Evolutionary conservation across 345 rosid species (phyloP), one percentile per base, ranked within the genome.

Genomic region (Euclidium syriacum): DNA sequence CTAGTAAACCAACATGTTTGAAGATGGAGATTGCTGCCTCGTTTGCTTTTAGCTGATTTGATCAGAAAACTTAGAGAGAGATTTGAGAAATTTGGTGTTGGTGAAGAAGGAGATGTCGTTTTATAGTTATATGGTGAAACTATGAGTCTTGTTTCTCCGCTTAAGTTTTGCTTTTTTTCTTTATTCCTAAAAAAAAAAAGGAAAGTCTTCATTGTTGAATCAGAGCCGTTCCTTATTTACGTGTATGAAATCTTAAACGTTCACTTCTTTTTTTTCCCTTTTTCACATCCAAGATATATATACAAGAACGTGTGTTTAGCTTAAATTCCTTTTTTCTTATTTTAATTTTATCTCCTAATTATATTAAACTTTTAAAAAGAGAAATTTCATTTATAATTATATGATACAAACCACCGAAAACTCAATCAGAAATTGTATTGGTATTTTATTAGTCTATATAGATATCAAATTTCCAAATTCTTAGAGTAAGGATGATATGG

Each of bases 1-100:
- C 53, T 87, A 84, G 47, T 87, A 87, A 29, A 87, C 89, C 83
- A 87, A 77, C 91, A 85, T 85, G 83, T 35, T 71, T 73, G 70
- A 73, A 17, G 35, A 42, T 5, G 17, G 7, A 33, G 10, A 5
- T 12, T 16, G 15, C 0, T 18, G 4, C 14, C 2, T 22, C 41
- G 15, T 30, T 26, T 29, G 18, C 58, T 38, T n/a, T 17, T 25
- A 2, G 47, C 6, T 50, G 36, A 43, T 41, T 44, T 33, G 46
- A 11, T 65, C 15, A 34, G 38, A 40, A 23, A 43, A 18, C 10
- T 33, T 11, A 16, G 43, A 36, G 26, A 30, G 54, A 29, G n/a
- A 12, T 32, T 9, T 3, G 29, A 43, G 6, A 19, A 19, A 52
- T 41, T n/a, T n/a, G n/a, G n/a, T n/a, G n/a, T n/a, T n/a, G n/a